A percentile compares a stretch with the other conserved stretches of the same genome.
phyloP scores from a whole-genome alignment of 768 basidiomycete species.

The Terana coerulea region DNA sequence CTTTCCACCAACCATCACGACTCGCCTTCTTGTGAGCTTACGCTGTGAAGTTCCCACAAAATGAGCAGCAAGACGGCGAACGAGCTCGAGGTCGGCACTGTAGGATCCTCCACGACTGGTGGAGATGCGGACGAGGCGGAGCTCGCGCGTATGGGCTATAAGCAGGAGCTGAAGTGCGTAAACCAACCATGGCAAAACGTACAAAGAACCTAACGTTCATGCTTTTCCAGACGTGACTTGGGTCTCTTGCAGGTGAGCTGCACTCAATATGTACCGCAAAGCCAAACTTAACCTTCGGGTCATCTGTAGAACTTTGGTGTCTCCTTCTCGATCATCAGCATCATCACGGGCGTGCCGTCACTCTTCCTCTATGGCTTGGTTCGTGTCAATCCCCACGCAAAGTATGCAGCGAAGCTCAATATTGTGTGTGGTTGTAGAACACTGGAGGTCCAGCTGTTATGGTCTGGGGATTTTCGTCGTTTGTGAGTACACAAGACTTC shows the following conservation, averaged over 20 bases:
- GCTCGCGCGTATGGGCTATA: slow-evolving; percentile 68
- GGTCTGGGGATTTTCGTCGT: slow-evolving; percentile 75
- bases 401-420: not conserved
- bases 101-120: not conserved
- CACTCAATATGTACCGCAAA: not conserved
- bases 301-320: slow-evolving; percentile 60
- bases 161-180: slow-evolving; percentile 60
- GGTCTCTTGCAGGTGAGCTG: slow-evolving; percentile 52
- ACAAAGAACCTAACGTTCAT: not conserved
- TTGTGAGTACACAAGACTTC: slow-evolving; percentile 32
- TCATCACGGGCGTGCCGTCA: slow-evolving; percentile 70
- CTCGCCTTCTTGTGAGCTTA: no score
- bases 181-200: no score
- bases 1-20: no score
- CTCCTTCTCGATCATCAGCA: slow-evolving; percentile 74
- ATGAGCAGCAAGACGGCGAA: slow-evolving; percentile 4
- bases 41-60: no score
- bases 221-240: slow-evolving; percentile 49
- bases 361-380: slow-evolving; percentile 68
- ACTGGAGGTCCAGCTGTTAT: slow-evolving; percentile 76
- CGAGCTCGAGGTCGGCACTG: slow-evolving; percentile 5
- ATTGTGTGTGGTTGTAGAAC: slow-evolving; percentile 37
- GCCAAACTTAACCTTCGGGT: not conserved
- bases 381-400: slow-evolving; percentile 20
- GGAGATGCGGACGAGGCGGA: slow-evolving; percentile 49